Evolutionary conservation across 106 monocot genomes (phyloP).

Genomic region (Allium sativum): DNA sequence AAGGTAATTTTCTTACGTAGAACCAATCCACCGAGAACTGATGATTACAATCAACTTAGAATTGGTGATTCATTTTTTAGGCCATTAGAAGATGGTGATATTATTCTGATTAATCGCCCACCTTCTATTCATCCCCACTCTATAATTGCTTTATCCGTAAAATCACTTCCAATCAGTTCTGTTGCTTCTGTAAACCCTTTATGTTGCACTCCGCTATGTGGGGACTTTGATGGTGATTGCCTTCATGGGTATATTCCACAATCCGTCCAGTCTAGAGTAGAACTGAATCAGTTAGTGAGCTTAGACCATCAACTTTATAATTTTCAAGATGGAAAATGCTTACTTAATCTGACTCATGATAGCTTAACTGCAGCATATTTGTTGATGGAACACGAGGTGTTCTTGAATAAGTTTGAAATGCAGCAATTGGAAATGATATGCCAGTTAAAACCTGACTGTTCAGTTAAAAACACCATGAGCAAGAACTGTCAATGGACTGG

Average conservation of each 20-base stretch:
- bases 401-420: conserved; percentile 60
- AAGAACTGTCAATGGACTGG: conserved; percentile 61
- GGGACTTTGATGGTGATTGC: conserved; percentile 98
- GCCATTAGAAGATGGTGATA: conserved; percentile 75
- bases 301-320: conserved; percentile 59
- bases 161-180: conserved; percentile 30
- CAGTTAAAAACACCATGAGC: no score
- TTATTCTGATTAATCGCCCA: conserved; percentile 62
- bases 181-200: conserved; percentile 77
- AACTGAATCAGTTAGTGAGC: conserved; percentile 64
- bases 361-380: conserved; percentile 77
- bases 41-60: conserved; percentile 33
- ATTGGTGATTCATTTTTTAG: conserved; percentile 56
- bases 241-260: conserved; percentile 84
- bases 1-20: conserved; percentile 21
- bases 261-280: conserved; percentile 47
- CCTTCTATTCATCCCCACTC: conserved; percentile 93
- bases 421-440: conserved; percentile 78
- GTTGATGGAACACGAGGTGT: conserved; percentile 26
- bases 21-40: conserved; percentile 33
- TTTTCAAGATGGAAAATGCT: conserved; percentile 53
- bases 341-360: conserved; percentile 76
- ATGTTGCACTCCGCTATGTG: conserved; percentile 70
- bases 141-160: conserved; percentile 55
- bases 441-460: conserved; percentile 5